A percentile compares a stretch with the other conserved stretches of the same genome.
Conservation (phyloP, 2,329 filamentous ascomycete species). For the Hymenotorrendiella dingleyae region DNA sequence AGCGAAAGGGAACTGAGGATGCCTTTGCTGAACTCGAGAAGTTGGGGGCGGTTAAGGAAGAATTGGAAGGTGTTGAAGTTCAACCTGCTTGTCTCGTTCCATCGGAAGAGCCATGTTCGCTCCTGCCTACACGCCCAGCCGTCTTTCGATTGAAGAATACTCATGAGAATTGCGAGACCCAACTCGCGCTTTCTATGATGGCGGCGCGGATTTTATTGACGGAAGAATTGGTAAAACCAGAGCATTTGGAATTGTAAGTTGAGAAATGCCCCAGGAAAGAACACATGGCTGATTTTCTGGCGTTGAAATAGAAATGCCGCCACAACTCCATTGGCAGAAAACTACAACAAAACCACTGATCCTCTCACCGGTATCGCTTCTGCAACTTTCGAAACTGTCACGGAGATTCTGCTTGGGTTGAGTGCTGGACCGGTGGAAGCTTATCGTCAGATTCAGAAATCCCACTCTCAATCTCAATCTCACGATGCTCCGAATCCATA, state of each 20-base stretch:
- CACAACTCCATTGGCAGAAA: too few relatives aligned
- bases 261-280: too few relatives aligned
- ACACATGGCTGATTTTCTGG: too few relatives aligned
- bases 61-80: too few relatives aligned
- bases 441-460: constrained; percentile 8
- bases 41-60: too few relatives aligned
- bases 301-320: too few relatives aligned
- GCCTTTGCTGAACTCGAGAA: too few relatives aligned
- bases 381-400: constrained; percentile 11
- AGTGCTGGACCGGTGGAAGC: constrained; percentile 17
- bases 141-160: background rate
- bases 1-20: too few relatives aligned
- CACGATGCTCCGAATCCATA: background rate
- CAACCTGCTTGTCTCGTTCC: too few relatives aligned
- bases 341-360: too few relatives aligned
- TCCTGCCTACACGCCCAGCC: constrained; percentile 3
- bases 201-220: constrained; percentile 12
- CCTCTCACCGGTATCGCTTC: constrained; percentile 15
- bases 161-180: too few relatives aligned
- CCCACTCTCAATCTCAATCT: constrained; percentile 4
- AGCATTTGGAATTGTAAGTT: constrained; percentile 10
- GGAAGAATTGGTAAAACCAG: constrained; percentile 1
- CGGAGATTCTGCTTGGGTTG: constrained; percentile 13
- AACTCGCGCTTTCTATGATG: constrained; percentile 9
- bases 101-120: too few relatives aligned